These are phyloP conservation scores for Colletotrichum karsti DNA, from an alignment of 2,329 filamentous ascomycete genomes.

Conservation along the genomic window DNA sequence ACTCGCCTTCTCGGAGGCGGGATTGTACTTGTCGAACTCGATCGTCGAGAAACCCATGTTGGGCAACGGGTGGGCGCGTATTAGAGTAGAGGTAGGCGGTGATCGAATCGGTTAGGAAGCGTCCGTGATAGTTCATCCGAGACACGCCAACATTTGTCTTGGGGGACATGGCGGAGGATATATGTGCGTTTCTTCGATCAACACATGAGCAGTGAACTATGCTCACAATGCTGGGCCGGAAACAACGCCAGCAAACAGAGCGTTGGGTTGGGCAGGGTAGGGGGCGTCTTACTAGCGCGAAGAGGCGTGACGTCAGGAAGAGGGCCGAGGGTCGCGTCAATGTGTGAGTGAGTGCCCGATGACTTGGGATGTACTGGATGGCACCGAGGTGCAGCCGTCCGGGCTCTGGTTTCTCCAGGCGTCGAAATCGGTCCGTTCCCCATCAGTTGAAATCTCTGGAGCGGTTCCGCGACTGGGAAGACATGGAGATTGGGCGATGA, in stretches of 20 bases:
- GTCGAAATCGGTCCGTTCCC: slow-evolving; percentile 25
- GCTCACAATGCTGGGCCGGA: not conserved
- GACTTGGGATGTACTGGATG: slow-evolving; percentile 21
- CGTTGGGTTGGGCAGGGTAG: not conserved
- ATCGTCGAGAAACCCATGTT: slow-evolving; percentile 40
- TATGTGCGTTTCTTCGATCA: slow-evolving; percentile 22
- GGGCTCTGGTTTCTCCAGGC: slow-evolving; percentile 25
- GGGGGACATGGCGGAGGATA: slow-evolving; percentile 15
- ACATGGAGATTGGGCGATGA: not conserved
- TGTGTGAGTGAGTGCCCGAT: slow-evolving; percentile 6
- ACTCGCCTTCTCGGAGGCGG: slow-evolving; percentile 45
- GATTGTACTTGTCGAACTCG: slow-evolving; percentile 52
- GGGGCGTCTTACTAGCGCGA: slow-evolving; percentile 5
- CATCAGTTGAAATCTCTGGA: not conserved
- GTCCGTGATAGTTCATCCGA: slow-evolving; percentile 24
- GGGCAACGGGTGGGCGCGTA: slow-evolving; percentile 10
- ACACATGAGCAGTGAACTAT: slow-evolving; percentile 1
- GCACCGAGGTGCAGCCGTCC: slow-evolving; percentile 23
- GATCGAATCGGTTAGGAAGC: not conserved
- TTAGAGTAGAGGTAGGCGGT: slow-evolving; percentile 55
- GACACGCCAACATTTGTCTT: not conserved
- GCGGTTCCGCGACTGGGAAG: not conserved
- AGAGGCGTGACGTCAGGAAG: slow-evolving; percentile 27
- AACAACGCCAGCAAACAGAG: not conserved
- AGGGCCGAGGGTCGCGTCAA: slow-evolving; percentile 6